A percentile compares a stretch with the other conserved stretches of the same genome.
These are phyloP conservation scores for Russula lepida DNA, from an alignment of 768 basidiomycete species.

Conservation along the genomic window DNA sequence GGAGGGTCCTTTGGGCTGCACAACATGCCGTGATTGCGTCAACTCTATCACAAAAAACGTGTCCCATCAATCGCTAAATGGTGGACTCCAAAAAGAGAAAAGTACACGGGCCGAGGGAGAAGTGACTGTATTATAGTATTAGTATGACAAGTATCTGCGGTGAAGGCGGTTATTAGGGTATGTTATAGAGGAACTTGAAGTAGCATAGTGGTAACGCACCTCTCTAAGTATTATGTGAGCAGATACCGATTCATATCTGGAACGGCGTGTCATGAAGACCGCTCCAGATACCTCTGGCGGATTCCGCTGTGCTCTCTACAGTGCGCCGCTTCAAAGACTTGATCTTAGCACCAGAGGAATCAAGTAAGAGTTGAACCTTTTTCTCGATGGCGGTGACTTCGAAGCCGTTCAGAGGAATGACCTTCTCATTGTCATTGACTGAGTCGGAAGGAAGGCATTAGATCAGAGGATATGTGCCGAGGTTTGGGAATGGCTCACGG, in stretches of 20 bases:
- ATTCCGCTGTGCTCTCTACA: conserved; percentile 72
- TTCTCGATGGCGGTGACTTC: conserved; percentile 64
- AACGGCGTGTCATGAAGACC: conserved; percentile 72
- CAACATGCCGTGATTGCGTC: conserved; percentile 19
- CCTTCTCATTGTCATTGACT: conserved; percentile 88
- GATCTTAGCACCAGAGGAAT: conserved; percentile 83
- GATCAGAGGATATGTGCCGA: not conserved
- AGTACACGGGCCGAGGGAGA: not conserved
- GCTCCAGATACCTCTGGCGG: conserved; percentile 84
- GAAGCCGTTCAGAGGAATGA: conserved; percentile 68
- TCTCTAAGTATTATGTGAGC: not conserved
- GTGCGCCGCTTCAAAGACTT: conserved; percentile 62
- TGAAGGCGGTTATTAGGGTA: not conserved
- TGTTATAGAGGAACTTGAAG: too few species aligned
- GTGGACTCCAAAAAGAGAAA: not conserved
- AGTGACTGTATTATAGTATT: not conserved
- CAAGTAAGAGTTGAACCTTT: conserved; percentile 77
- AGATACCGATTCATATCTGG: conserved; percentile 32
- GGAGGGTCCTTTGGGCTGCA: not conserved
- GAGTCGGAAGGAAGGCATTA: conserved; percentile 16
- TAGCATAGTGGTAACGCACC: not conserved
- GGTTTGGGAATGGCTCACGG: conserved; percentile 37
- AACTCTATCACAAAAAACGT: conserved; percentile 10
- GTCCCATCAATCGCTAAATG: conserved; percentile 5
- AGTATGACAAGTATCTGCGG: conserved; percentile 1